Evolutionary conservation across 108 stramenopile species (phyloP).

Genomic region (Aurantiochytrium sp.): DNA sequence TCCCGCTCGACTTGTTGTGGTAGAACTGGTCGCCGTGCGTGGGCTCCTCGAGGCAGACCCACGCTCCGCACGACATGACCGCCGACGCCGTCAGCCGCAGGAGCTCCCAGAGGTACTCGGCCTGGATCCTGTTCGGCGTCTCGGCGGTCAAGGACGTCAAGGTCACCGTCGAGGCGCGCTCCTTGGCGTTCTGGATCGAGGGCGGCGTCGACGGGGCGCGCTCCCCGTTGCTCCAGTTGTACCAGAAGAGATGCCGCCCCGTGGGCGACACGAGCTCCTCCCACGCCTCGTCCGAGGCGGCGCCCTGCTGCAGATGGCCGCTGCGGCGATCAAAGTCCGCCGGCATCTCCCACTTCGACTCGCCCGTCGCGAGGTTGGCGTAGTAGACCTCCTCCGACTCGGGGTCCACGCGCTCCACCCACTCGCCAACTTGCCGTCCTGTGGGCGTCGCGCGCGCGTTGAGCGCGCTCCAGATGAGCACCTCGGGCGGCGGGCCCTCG

Average conservation of each 20-base stretch:
- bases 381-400: not conserved
- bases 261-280: not conserved
- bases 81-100: not conserved
- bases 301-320: not conserved
- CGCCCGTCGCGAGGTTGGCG: not conserved
- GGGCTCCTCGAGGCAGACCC: not conserved
- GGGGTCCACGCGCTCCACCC: not conserved
- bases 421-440: conserved; percentile 15
- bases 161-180: not conserved
- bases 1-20: not conserved
- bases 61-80: not conserved
- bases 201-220: not conserved
- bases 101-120: not conserved
- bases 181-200: not conserved
- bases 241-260: not conserved
- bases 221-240: not conserved
- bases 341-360: not conserved
- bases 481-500: not conserved
- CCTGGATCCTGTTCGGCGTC: not conserved
- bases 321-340: not conserved
- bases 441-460: conserved; percentile 14
- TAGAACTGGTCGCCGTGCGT: not conserved
- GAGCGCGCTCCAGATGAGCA: not conserved
- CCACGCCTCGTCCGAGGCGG: not conserved
- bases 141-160: not conserved